phyloP scores from a whole-genome alignment of 768 basidiomycete genomes.

The Boletus subparvulus region DNA sequence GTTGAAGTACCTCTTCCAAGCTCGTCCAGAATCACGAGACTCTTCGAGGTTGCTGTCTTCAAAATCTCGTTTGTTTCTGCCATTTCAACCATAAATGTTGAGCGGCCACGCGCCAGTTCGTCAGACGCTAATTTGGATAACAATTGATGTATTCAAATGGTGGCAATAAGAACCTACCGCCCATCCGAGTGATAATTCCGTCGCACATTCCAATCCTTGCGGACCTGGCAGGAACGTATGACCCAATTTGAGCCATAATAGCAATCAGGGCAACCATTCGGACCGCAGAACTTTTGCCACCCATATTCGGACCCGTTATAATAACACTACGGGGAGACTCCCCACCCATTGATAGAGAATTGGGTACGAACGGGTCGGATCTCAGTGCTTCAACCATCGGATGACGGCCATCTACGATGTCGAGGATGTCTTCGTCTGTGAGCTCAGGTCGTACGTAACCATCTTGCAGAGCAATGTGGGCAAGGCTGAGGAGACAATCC shows the following conservation, averaged over 20 bases:
- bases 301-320: constrained; percentile 87
- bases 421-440: constrained; percentile 60
- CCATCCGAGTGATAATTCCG: constrained; percentile 86
- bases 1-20: constrained; percentile 91
- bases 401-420: constrained; percentile 84
- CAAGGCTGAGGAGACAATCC: constrained; percentile 86
- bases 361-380: constrained; percentile 83
- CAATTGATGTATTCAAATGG: not conserved
- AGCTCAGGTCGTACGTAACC: constrained; percentile 81
- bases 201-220: constrained; percentile 81
- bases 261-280: constrained; percentile 75
- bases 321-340: constrained; percentile 55
- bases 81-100: constrained; percentile 98
- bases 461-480: constrained; percentile 70
- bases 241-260: constrained; percentile 85
- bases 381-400: constrained; percentile 86
- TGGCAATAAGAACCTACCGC: constrained; percentile 49
- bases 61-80: constrained; percentile 91
- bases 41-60: constrained; percentile 65
- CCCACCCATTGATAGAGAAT: constrained; percentile 66
- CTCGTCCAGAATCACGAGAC: constrained; percentile 88
- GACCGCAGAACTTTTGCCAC: constrained; percentile 83
- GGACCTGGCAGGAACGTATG: constrained; percentile 80
- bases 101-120: constrained; percentile 81
- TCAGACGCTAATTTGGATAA: constrained; percentile 62